These are phyloP conservation scores for Coprinopsis cinerea DNA, from an alignment of 768 basidiomycete species.

Conservation along the genomic window DNA sequence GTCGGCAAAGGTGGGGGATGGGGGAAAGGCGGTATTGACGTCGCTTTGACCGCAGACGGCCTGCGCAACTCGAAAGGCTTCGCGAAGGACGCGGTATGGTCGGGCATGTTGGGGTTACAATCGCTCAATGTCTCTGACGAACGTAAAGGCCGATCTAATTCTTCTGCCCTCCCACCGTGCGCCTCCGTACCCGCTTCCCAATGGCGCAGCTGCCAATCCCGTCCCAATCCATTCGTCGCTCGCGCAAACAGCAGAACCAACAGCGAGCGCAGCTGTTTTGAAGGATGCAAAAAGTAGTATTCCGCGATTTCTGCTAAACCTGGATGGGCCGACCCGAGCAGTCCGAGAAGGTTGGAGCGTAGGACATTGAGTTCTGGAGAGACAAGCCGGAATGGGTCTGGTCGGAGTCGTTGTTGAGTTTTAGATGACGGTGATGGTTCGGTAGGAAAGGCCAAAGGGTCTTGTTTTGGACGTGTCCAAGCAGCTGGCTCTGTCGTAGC, in stretches of 20 bases:
- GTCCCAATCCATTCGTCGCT: constrained; percentile 88
- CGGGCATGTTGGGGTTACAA: constrained; percentile 84
- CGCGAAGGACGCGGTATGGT: constrained; percentile 65
- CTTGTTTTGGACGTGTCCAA: constrained; percentile 20
- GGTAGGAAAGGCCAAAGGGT: constrained; percentile 24
- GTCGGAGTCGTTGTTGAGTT: constrained; percentile 19
- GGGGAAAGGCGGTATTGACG: constrained; percentile 20
- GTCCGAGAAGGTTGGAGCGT: constrained; percentile 61
- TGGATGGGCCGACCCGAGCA: constrained; percentile 88
- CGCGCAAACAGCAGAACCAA: constrained; percentile 85
- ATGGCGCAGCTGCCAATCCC: constrained; percentile 51
- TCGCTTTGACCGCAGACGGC: constrained; percentile 21
- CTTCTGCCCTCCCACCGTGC: constrained; percentile 43
- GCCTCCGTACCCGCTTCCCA: constrained; percentile 58
- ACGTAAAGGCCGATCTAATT: constrained; percentile 76
- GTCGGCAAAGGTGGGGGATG: constrained; percentile 16
- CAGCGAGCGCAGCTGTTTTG: constrained; percentile 87
- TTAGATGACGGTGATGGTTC: constrained; percentile 16
- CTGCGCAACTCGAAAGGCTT: constrained; percentile 46
- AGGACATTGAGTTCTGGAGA: constrained; percentile 68
- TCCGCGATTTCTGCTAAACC: constrained; percentile 82
- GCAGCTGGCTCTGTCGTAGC: constrained; percentile 12
- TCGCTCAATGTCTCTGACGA: constrained; percentile 82
- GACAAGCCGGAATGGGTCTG: constrained; percentile 68
- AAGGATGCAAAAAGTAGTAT: constrained; percentile 86